These are phyloP conservation scores for Verbascum thapsus DNA, from an alignment of 257 asterid genomes.

Conservation along the genomic window DNA sequence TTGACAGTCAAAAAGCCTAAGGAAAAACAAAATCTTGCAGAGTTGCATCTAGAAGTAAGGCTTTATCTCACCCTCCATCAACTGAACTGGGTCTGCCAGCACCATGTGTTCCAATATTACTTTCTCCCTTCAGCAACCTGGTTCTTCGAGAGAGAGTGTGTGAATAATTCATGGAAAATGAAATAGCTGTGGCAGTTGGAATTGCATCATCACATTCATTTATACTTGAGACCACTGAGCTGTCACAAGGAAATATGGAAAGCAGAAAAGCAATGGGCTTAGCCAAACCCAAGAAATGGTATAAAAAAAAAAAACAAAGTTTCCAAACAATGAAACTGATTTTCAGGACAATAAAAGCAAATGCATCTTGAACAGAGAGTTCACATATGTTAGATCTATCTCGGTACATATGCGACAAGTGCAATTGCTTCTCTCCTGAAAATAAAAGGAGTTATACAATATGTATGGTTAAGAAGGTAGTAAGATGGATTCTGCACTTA, in stretches of 20 bases:
- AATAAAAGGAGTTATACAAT: slow-evolving; percentile 19
- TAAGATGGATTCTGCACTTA: not conserved
- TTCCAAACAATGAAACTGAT: slow-evolving; percentile 12
- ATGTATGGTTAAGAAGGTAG: slow-evolving; percentile 21
- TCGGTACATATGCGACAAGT: slow-evolving; percentile 18
- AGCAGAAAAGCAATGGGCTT: slow-evolving; percentile 29
- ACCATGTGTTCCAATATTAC: slow-evolving; percentile 52
- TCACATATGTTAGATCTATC: slow-evolving; percentile 13
- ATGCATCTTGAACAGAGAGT: slow-evolving; percentile 20
- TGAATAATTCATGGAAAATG: slow-evolving; percentile 61
- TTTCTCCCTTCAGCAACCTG: slow-evolving; percentile 76
- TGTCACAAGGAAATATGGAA: slow-evolving; percentile 55
- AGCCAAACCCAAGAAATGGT: slow-evolving; percentile 17
- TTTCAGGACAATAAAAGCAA: slow-evolving; percentile 27
- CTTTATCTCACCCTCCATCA: slow-evolving; percentile 77
- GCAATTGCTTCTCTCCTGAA: slow-evolving; percentile 15
- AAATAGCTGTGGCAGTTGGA: slow-evolving; percentile 62
- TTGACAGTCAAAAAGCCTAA: slow-evolving; percentile 22
- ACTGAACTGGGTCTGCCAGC: slow-evolving; percentile 68
- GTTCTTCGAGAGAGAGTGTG: slow-evolving; percentile 94
- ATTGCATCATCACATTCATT: slow-evolving; percentile 74
- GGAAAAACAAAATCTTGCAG: slow-evolving; percentile 15
- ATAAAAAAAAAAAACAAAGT: slow-evolving; percentile 1
- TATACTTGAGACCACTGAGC: slow-evolving; percentile 64
- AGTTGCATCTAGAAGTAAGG: slow-evolving; percentile 22